Percentiles rank a stretch among this genome's conserved stretches.
Evolutionary conservation across 148 eudicot species (phyloP).

Genomic region (Vaccinium vitisidaea): DNA sequence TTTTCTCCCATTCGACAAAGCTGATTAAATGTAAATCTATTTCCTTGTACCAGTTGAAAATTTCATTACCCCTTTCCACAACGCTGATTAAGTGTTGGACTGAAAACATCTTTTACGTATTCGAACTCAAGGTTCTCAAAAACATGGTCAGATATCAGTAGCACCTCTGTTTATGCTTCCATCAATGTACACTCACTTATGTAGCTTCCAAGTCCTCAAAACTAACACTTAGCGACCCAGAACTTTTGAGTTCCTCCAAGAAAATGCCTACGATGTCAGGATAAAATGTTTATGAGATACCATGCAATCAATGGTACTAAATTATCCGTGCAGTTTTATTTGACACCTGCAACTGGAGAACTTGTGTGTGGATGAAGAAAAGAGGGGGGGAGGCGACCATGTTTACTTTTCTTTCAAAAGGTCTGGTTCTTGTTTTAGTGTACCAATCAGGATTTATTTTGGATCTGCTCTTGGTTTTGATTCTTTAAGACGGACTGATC

Average conservation of each 20-base stretch:
- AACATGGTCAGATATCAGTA: neutral
- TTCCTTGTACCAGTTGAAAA: slow-evolving; percentile 1
- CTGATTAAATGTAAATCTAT: neutral
- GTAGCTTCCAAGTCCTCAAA: neutral
- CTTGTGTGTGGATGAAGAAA: too few relatives aligned
- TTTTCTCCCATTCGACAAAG: slow-evolving; percentile 10
- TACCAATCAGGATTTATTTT: neutral
- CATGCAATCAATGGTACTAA: neutral
- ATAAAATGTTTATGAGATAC: neutral
- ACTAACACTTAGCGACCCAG: neutral
- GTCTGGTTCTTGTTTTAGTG: neutral
- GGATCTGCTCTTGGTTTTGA: neutral
- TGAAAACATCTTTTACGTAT: neutral
- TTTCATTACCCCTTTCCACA: neutral
- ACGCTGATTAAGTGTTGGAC: neutral
- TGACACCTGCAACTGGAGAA: too few relatives aligned
- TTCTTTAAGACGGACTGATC: neutral
- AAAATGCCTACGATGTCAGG: neutral
- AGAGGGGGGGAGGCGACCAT: neutral
- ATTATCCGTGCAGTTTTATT: too few relatives aligned
- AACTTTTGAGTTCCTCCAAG: neutral
- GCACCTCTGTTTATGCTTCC: neutral
- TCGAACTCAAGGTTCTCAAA: neutral
- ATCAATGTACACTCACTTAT: neutral
- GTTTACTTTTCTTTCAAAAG: neutral